Percentiles rank a stretch among this genome's conserved stretches.
These are phyloP conservation scores for Mycena pura DNA, from an alignment of 768 basidiomycete species.

Conservation along the genomic window DNA sequence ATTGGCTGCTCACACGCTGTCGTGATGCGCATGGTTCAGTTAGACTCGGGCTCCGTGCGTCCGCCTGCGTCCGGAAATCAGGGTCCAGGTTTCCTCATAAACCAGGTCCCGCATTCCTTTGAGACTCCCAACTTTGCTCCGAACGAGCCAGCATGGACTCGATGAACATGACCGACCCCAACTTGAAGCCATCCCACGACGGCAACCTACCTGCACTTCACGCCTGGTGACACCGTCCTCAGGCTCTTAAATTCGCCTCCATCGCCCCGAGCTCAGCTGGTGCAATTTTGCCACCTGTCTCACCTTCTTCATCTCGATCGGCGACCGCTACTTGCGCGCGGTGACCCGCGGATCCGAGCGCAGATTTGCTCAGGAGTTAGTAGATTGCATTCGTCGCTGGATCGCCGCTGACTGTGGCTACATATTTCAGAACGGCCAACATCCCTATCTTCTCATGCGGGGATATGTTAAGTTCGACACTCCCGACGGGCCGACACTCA, in stretches of 20 bases:
- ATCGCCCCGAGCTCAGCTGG: constrained; percentile 75
- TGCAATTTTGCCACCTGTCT: constrained; percentile 77
- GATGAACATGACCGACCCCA: constrained; percentile 19
- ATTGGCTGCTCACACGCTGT: background rate
- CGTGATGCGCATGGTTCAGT: background rate
- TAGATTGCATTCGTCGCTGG: background rate
- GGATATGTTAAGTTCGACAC: too few species aligned
- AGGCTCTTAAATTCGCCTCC: too few species aligned
- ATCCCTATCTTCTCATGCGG: too few species aligned
- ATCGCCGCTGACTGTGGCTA: background rate
- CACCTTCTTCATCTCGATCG: constrained; percentile 67
- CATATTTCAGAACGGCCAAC: background rate
- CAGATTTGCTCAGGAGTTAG: constrained; percentile 5
- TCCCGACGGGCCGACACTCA: too few species aligned
- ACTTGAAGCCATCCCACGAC: constrained; percentile 22
- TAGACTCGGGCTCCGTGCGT: background rate
- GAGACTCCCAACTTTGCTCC: background rate
- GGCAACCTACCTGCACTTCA: constrained; percentile 72
- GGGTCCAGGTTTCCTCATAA: too few species aligned
- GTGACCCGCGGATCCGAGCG: constrained; percentile 7
- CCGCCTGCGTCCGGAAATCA: background rate
- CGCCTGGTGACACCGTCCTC: constrained; percentile 64
- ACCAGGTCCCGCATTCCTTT: background rate
- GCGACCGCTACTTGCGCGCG: constrained; percentile 67
- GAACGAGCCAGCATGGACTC: constrained; percentile 5